Conservation (phyloP, 1,139 yeast species). For the Arxiozyma heterogenica region DNA sequence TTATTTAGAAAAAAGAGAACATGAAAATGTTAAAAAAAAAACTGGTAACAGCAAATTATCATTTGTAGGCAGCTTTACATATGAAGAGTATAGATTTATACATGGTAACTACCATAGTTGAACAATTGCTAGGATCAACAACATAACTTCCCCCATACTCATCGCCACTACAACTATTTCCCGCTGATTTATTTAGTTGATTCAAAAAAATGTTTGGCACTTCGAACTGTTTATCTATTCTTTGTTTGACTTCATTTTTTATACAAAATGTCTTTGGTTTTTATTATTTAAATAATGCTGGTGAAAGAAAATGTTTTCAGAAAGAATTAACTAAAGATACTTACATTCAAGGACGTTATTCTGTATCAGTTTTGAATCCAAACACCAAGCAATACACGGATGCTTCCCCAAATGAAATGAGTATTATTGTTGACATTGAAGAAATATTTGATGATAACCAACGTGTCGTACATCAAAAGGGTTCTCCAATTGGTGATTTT, state of each 20-base stretch:
- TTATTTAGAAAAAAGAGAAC: too few relatives aligned
- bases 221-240: constrained; percentile 13
- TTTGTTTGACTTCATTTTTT: constrained; percentile 1
- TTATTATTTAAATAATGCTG: constrained; percentile 47
- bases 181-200: too few relatives aligned
- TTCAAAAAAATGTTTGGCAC: constrained; percentile 2
- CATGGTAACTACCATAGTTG: too few relatives aligned
- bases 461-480: constrained; percentile 58
- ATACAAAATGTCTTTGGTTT: constrained; percentile 29
- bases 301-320: constrained; percentile 54
- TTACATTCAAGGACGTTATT: constrained; percentile 50
- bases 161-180: too few relatives aligned
- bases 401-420: constrained; percentile 35
- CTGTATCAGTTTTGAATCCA: constrained; percentile 48
- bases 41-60: too few relatives aligned
- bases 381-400: constrained; percentile 34
- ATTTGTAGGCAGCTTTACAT: too few relatives aligned
- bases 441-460: constrained; percentile 59
- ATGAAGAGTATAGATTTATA: too few relatives aligned
- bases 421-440: constrained; percentile 46
- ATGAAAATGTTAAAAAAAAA: too few relatives aligned
- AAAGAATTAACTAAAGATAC: constrained; percentile 55
- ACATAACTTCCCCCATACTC: not conserved
- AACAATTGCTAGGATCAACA: not conserved
- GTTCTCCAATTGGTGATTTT: constrained; percentile 51